Conservation (phyloP, 1,284 basidiomycete genomes). For the Sphagnurus paluster region DNA sequence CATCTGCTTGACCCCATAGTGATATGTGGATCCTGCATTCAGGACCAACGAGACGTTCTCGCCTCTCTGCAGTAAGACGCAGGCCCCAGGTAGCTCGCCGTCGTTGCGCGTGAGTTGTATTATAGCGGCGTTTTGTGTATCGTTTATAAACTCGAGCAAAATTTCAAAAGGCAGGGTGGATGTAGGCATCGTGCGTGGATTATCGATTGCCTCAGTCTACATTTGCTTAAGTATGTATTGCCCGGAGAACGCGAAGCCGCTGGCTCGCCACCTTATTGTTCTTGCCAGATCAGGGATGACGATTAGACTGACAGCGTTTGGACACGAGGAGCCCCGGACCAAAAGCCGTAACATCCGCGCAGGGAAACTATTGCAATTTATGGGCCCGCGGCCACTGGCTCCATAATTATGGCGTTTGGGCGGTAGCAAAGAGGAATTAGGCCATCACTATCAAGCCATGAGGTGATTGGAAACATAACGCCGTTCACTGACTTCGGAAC, state of each 20-base stretch:
- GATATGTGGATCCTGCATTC: slow-evolving; percentile 54
- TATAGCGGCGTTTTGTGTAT: slow-evolving; percentile 35
- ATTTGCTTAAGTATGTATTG: slow-evolving; percentile 19
- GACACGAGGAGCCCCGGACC: slow-evolving; percentile 7
- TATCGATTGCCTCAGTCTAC: slow-evolving; percentile 3
- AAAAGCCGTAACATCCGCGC: neutral
- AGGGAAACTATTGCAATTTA: neutral
- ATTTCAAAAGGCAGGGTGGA: slow-evolving; percentile 51
- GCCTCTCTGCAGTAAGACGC: slow-evolving; percentile 42
- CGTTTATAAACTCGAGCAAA: slow-evolving; percentile 48
- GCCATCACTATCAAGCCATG: too few species aligned
- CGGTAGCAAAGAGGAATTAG: too few species aligned
- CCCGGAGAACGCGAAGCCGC: slow-evolving; percentile 12
- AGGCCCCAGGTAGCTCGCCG: slow-evolving; percentile 28
- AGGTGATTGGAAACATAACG: too few species aligned
- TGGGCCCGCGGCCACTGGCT: too few species aligned
- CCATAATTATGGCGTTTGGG: neutral
- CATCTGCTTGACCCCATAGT: slow-evolving; percentile 49
- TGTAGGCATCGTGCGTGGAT: slow-evolving; percentile 39
- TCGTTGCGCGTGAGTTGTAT: slow-evolving; percentile 32
- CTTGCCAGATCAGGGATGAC: slow-evolving; percentile 17
- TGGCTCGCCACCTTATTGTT: slow-evolving; percentile 21
- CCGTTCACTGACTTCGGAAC: too few species aligned
- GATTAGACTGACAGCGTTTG: slow-evolving; percentile 14
- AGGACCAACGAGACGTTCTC: slow-evolving; percentile 54